Base-by-base conservation (phyloP, 305 asterid species). In the Fraxinus nigra region DNA sequence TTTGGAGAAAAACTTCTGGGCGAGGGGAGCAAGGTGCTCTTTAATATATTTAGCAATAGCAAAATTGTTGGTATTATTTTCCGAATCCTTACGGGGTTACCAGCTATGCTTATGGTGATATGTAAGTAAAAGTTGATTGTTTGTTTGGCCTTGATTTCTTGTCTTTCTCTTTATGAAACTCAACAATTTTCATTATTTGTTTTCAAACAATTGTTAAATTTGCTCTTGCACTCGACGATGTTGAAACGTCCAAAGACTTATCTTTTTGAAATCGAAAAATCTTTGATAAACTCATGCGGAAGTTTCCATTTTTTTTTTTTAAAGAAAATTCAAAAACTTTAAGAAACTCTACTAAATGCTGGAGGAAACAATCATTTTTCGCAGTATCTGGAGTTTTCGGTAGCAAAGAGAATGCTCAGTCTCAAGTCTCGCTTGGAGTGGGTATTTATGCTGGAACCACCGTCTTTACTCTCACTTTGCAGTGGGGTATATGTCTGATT, bases 381-480 rank as follows among this genome's bases (percentile, higher is more conserved):
- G 83, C 61, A 90, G 94, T 82, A n/a, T 89, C 93, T 78, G 92
- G 94, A 74, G 80, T 90, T 79, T 88, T 81, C 85, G 72, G 88
- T 26, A 81, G 75, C 83, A 89, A 79, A 82, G 88, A 82, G 86
- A 43, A 46, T 16, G 94, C 95, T 5, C 89, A 87, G 79, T 38
- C 84, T 10, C 87, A 82, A 63, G 92, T 90, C 65, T 90, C 95
- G 5, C 83, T 85, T 24, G 93, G 89, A 70, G 88, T 92, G 5
- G 94, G 93, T 2, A 83, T 90, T 8, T 89, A 86, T 10, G 87
- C 90, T 3, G 96, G 96, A 70, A 87, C 85, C 65, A 92, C 91
- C 0, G 91, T 92, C 14, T 86, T 90, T 35, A 85, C 84, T 28
- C 93, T 90, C 0, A 90, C 93, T 0, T 20, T 88, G n/a, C 89